Evolutionary conservation across 2,329 filamentous ascomycete genomes (phyloP), one percentile per base, ranked within the genome.

Genomic region (Diaporthe destruens): DNA sequence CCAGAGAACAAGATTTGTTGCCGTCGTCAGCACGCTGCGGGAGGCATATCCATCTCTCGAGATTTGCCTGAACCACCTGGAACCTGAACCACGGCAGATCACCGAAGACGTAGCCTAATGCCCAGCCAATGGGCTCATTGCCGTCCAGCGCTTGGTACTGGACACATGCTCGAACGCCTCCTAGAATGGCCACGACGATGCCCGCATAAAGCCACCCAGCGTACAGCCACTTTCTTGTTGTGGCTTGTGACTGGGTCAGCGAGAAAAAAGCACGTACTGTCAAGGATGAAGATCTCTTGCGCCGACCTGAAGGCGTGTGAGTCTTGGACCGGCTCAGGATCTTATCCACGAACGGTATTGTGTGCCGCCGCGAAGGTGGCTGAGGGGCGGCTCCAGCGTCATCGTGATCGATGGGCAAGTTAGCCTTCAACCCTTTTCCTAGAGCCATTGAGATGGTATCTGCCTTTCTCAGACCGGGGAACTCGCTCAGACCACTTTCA

Each of bases 51-150:
- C 94, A 98, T 75, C 85, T 82, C 75, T 93, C 90, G 7, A 96
- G 85, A 74, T 92, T 90, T 74, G 89, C 87, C 73, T 87, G 88
- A 20, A 94, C 86, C 11, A 96, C 88, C 80, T 92, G 87, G 80
- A 92, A 91, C 32, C 95, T 88, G 76, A 98, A 90, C 78, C 86
- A 87, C 0, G 89, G 87, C 14, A 95, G 80, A 77, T 97, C 93
- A 16, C 96, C 95, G 74, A 98, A 89, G 3, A 98, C 84, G 81
- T 99, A 99, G 2, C 94, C 92, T 14, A 98, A 82, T 0, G 94
- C 95, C 96, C 96, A 99, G 2, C 96, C 94, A 56, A 99, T 89
- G 0, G 96, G 95, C 77, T 99, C 96, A 67, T 90, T 84, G 20
- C 90, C 90, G 44, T 87, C 79, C 1, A 99, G 85, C 18, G 94